Conservation (phyloP, 352 stramenopile species). For the Phytophthora pluvialis region DNA sequence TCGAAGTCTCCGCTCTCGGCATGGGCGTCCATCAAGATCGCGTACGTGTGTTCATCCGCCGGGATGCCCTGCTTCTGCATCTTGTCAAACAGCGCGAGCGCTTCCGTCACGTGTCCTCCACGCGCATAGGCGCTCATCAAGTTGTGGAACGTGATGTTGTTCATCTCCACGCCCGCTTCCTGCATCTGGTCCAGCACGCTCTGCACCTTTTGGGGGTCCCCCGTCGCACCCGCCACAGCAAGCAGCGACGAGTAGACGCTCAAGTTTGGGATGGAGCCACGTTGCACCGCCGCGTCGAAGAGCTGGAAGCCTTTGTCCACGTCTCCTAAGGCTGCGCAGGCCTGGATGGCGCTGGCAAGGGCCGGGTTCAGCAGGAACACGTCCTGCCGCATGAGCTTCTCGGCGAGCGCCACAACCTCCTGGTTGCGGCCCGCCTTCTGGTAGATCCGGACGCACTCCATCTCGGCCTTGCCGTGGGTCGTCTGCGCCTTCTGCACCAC, state of each 20-base stretch:
- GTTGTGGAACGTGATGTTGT: constrained; percentile 75
- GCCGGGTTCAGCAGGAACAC: constrained; percentile 74
- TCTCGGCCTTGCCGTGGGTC: constrained; percentile 51
- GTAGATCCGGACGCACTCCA: constrained; percentile 73
- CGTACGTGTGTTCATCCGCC: constrained; percentile 67
- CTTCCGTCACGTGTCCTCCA: constrained; percentile 50
- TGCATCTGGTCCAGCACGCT: constrained; percentile 64
- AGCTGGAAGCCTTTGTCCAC: constrained; percentile 64
- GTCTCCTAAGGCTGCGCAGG: constrained; percentile 56
- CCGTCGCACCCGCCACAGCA: constrained; percentile 47
- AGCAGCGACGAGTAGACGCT: constrained; percentile 70
- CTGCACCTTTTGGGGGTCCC: constrained; percentile 58
- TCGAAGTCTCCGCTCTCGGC: constrained; percentile 67
- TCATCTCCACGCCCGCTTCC: constrained; percentile 60
- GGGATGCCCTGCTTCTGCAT: constrained; percentile 60
- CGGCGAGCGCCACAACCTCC: constrained; percentile 55
- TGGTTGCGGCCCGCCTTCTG: constrained; percentile 55
- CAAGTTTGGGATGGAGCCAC: constrained; percentile 74
- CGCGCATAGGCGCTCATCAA: constrained; percentile 76
- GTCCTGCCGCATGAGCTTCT: constrained; percentile 61
- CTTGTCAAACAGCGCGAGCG: constrained; percentile 63
- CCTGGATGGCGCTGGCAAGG: constrained; percentile 65
- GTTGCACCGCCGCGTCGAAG: constrained; percentile 56
- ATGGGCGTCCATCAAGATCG: constrained; percentile 80
- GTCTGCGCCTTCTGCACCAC: constrained; percentile 46